These are phyloP conservation scores for Penicillium sp. DNA, from an alignment of 2,329 filamentous ascomycete species.

Conservation along the genomic window DNA sequence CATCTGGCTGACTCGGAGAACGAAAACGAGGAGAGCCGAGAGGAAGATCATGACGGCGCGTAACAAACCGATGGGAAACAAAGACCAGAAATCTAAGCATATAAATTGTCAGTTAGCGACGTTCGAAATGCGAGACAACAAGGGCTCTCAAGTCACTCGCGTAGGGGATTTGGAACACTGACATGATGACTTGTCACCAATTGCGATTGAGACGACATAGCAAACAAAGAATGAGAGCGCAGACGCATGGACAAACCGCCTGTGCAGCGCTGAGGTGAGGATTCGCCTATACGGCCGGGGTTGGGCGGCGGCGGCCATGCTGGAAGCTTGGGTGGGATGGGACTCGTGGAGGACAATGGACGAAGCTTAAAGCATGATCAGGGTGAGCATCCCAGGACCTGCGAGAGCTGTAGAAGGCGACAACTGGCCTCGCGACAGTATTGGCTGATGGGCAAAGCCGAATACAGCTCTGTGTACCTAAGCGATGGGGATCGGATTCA, in stretches of 20 bases:
- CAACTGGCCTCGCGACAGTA: slow-evolving; percentile 5
- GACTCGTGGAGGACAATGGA: slow-evolving; percentile 26
- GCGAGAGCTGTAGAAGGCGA: slow-evolving; percentile 9
- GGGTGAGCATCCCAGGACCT: slow-evolving; percentile 16
- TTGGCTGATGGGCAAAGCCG: slow-evolving; percentile 8
- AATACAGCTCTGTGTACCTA: slow-evolving; percentile 11
- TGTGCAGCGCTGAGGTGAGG: slow-evolving; percentile 82
- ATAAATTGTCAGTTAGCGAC: background rate
- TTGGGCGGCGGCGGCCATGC: slow-evolving; percentile 41
- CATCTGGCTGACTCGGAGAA: slow-evolving; percentile 82
- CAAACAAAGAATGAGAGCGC: slow-evolving; percentile 69
- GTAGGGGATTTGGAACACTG: slow-evolving; percentile 38
- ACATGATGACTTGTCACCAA: slow-evolving; percentile 72
- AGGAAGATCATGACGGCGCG: slow-evolving; percentile 75
- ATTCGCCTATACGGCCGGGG: slow-evolving; percentile 76
- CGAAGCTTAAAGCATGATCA: slow-evolving; percentile 28
- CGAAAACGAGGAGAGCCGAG: slow-evolving; percentile 73
- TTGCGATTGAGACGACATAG: slow-evolving; percentile 70
- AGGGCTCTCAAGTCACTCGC: background rate
- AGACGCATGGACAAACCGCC: slow-evolving; percentile 79
- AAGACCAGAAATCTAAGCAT: slow-evolving; percentile 72
- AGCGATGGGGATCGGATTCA: slow-evolving; percentile 16
- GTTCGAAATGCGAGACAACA: background rate
- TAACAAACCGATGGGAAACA: slow-evolving; percentile 79
- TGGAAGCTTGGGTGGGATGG: slow-evolving; percentile 30